These are phyloP conservation scores for Begonia fuchsioides DNA, from an alignment of 306 rosid species.

Conservation along the genomic window DNA sequence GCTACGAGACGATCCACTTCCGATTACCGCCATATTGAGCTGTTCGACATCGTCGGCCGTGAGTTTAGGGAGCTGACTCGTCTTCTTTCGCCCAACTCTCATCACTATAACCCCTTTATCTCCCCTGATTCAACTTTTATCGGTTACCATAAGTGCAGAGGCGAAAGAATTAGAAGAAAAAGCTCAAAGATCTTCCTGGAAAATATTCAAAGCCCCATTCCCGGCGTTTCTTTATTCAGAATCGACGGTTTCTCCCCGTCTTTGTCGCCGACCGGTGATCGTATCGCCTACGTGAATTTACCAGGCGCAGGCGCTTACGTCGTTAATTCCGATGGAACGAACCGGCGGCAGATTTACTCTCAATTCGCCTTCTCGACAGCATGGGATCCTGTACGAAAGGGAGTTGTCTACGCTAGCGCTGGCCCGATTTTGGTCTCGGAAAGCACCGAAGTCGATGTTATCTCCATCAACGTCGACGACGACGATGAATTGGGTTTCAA, in stretches of 20 bases:
- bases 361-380: constrained; percentile 41
- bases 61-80: constrained; percentile 66
- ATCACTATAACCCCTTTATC: constrained; percentile 79
- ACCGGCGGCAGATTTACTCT: constrained; percentile 27
- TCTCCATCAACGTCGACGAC: constrained; percentile 40
- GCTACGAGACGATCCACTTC: constrained; percentile 62
- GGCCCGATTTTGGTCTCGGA: constrained; percentile 55
- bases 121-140: constrained; percentile 46
- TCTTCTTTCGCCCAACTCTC: constrained; percentile 31
- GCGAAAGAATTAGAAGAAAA: constrained; percentile 13
- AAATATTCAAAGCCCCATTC: constrained; percentile 37
- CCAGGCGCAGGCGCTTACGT: constrained; percentile 41
- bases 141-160: constrained; percentile 81
- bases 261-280: constrained; percentile 59
- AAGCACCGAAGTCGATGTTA: constrained; percentile 42
- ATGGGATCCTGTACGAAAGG: constrained; percentile 63
- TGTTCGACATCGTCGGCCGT: constrained; percentile 28
- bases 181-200: constrained; percentile 28
- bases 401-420: constrained; percentile 41
- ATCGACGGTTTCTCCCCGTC: constrained; percentile 54
- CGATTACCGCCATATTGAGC: constrained; percentile 62
- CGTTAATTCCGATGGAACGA: constrained; percentile 55
- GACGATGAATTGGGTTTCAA: constrained; percentile 10
- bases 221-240: constrained; percentile 46
- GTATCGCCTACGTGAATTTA: constrained; percentile 33